These are phyloP conservation scores for Kazachstania bromeliacearum DNA, from an alignment of 805 yeast species.

Conservation along the genomic window DNA sequence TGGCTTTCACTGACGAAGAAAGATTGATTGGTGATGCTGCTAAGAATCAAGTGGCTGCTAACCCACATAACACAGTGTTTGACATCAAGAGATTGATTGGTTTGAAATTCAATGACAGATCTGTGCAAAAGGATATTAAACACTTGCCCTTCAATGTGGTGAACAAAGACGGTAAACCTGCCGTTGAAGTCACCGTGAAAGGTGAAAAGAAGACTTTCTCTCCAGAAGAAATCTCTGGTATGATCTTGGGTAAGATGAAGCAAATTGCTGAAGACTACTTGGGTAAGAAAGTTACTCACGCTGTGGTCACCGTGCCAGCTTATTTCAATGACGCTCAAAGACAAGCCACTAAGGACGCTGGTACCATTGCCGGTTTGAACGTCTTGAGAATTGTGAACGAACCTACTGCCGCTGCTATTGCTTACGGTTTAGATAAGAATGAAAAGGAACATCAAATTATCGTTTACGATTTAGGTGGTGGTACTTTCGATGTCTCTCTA, in stretches of 20 bases:
- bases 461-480: slow-evolving; percentile 95
- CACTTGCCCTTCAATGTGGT: slow-evolving; percentile 70
- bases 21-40: slow-evolving; percentile 95
- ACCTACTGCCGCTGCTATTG: slow-evolving; percentile 97
- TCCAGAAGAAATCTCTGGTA: slow-evolving; percentile 89
- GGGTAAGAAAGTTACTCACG: slow-evolving; percentile 77
- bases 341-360: slow-evolving; percentile 91
- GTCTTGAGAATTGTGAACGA: slow-evolving; percentile 84
- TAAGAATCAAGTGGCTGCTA: slow-evolving; percentile 87
- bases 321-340: slow-evolving; percentile 91
- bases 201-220: slow-evolving; percentile 73
- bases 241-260: slow-evolving; percentile 89
- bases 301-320: slow-evolving; percentile 90
- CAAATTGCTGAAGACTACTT: slow-evolving; percentile 84
- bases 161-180: slow-evolving; percentile 73
- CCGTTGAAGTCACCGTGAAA: slow-evolving; percentile 60
- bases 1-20: slow-evolving; percentile 86
- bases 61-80: slow-evolving; percentile 77
- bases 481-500: slow-evolving; percentile 89
- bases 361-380: slow-evolving; percentile 83
- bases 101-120: slow-evolving; percentile 62
- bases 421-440: slow-evolving; percentile 82
- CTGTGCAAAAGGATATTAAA: slow-evolving; percentile 72
- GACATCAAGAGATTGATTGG: slow-evolving; percentile 92
- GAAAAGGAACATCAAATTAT: slow-evolving; percentile 81